These are phyloP conservation scores for Friedmanniomyces simplex DNA, from an alignment of 495 filamentous ascomycete species.

Conservation along the genomic window DNA sequence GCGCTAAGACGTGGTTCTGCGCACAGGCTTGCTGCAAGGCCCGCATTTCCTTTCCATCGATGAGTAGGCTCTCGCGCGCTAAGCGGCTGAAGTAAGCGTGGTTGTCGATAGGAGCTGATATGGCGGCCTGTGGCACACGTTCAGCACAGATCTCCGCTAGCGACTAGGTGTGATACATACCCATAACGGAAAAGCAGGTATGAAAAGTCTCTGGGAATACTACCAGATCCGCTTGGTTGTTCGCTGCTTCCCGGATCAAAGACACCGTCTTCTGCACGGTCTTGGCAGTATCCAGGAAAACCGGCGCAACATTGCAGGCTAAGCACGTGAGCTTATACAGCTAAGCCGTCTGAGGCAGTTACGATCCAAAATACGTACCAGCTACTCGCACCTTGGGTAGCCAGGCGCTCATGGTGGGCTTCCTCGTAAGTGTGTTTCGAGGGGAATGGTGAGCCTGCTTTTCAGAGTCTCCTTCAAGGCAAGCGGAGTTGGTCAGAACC, in stretches of 20 bases:
- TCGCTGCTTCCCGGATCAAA: constrained; percentile 35
- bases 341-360: not conserved
- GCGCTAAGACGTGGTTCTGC: constrained; percentile 7
- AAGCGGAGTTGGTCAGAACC: too few relatives aligned
- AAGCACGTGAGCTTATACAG: constrained; percentile 12
- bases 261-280: constrained; percentile 33
- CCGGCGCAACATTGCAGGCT: constrained; percentile 36
- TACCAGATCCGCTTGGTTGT: constrained; percentile 36
- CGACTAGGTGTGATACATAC: not conserved
- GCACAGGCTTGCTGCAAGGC: constrained; percentile 9
- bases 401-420: not conserved
- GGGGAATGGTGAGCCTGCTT: not conserved
- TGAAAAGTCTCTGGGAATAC: constrained; percentile 41
- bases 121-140: constrained; percentile 13
- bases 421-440: not conserved
- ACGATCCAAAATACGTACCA: not conserved
- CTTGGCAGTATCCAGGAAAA: constrained; percentile 33
- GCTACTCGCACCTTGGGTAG: not conserved
- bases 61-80: constrained; percentile 9
- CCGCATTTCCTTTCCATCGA: constrained; percentile 17
- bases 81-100: constrained; percentile 16
- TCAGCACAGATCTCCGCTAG: not conserved
- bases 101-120: constrained; percentile 20
- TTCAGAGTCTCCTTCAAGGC: not conserved
- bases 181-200: constrained; percentile 32